Evolutionary conservation across 2,329 filamentous ascomycete genomes (phyloP), one percentile per base, ranked within the genome.

Genomic region (Pseudogymnoascus sp.): DNA sequence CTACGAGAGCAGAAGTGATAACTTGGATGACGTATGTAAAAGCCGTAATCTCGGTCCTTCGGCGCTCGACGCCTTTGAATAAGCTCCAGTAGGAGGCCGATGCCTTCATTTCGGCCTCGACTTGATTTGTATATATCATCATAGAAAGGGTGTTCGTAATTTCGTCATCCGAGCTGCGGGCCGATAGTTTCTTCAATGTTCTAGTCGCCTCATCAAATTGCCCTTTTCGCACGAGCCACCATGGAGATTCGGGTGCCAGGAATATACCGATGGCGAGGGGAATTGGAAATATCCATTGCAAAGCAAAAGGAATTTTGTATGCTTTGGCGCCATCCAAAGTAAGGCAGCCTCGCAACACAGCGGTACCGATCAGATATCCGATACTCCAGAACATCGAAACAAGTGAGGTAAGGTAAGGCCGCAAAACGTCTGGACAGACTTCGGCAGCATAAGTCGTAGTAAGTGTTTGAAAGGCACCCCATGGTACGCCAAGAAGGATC

Each of bases 41-140:
- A 75, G 83, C 85, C 3, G 86, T 83, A 67, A 87, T 83, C 76
- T 90, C 91, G 2, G 91, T 96, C 22, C 91, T 84, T 64, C 91
- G 88, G 60, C 88, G 79, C 71, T 96, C 88, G 10, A 84, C 82
- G 12, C 91, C 91, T 73, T 82, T 87, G 82, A 96, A 96, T 77
- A 91, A 96, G 74, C 96, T 91, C 69, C 84, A 75, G 74, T 93
- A 96, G 62, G 81, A 86, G 6, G 89, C 84, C 33, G 91, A 90
- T 7, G 78, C 77, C 2, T 89, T 93, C 63, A 91, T 67, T 64
- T 84, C 76, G 53, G 78, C 74, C 68, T 86, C 83, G 2, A 82
- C 72, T 60, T 78, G 74, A 66, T 85, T 80, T 0, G 82, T 85
- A 67, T 84, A 78, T n/a, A 78, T 72, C 65, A 86, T 84, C 65